Evolutionary conservation across 2,329 filamentous ascomycete species (phyloP).

Genomic region (Penicillium verrucosum): DNA sequence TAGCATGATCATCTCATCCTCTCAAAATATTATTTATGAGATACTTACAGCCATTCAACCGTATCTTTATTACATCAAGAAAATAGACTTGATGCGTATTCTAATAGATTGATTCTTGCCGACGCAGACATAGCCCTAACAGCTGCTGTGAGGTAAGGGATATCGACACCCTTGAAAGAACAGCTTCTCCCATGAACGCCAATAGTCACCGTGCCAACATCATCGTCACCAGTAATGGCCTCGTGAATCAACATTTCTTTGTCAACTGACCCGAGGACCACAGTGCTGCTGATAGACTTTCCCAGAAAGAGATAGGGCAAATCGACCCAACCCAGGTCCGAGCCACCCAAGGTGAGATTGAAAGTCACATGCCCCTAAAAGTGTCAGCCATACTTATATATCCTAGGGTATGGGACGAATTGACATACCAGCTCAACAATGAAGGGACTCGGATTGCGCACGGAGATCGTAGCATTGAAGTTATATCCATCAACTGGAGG

Average conservation of each 20-base stretch:
- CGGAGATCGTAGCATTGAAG: constrained; percentile 25
- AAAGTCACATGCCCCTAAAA: constrained; percentile 23
- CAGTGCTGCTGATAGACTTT: constrained; percentile 6
- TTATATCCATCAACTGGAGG: constrained; percentile 23
- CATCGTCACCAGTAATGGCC: constrained; percentile 16
- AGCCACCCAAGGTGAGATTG: constrained; percentile 24
- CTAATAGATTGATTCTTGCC: constrained; percentile 18
- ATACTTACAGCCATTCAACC: too few species aligned
- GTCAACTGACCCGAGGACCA: constrained; percentile 20
- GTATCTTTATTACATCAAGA: background rate
- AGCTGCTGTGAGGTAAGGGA: constrained; percentile 27
- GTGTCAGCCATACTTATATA: background rate
- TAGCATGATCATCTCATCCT: too few species aligned
- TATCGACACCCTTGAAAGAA: constrained; percentile 25
- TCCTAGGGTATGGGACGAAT: too few species aligned
- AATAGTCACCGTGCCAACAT: constrained; percentile 21
- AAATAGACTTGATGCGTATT: constrained; percentile 18
- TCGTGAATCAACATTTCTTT: constrained; percentile 19
- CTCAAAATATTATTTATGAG: background rate
- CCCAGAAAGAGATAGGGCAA: constrained; percentile 22
- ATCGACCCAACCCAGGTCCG: constrained; percentile 22
- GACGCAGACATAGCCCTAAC: constrained; percentile 21
- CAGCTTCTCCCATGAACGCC: constrained; percentile 24
- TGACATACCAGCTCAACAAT: constrained; percentile 24
- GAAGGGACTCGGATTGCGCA: constrained; percentile 22